Percentiles rank a stretch among this genome's conserved stretches.
Conservation (phyloP, 345 rosid species). For the Pistacia vera region DNA sequence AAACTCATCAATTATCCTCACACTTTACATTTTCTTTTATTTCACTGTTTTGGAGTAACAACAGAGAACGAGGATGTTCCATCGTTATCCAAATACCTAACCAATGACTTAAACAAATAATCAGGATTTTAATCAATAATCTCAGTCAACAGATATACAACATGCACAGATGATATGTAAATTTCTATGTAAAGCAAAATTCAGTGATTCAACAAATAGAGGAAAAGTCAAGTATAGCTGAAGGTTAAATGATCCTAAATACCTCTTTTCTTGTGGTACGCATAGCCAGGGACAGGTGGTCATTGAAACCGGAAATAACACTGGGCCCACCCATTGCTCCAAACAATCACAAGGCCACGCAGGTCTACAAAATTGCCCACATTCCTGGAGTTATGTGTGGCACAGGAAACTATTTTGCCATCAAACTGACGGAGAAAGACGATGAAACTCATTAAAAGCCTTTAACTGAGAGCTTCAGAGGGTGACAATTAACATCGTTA, state of each 20-base stretch:
- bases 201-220: neutral
- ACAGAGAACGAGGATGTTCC: slow-evolving; percentile 65
- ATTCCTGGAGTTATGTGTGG: slow-evolving; percentile 78
- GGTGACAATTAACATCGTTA: slow-evolving; percentile 31
- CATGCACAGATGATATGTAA: too few species aligned
- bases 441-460: slow-evolving; percentile 30
- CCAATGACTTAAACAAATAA: too few species aligned
- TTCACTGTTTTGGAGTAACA: neutral
- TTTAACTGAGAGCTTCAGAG: slow-evolving; percentile 57
- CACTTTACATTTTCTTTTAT: neutral
- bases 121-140: too few species aligned
- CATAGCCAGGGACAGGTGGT: slow-evolving; percentile 74
- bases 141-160: too few species aligned
- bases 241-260: neutral
- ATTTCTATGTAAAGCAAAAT: neutral
- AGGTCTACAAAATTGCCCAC: slow-evolving; percentile 86
- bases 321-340: slow-evolving; percentile 85
- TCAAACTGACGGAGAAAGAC: slow-evolving; percentile 66
- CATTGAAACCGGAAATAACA: slow-evolving; percentile 91
- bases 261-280: neutral
- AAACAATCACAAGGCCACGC: slow-evolving; percentile 76
- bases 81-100: slow-evolving; percentile 28
- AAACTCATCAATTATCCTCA: neutral
- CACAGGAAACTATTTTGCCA: slow-evolving; percentile 73
- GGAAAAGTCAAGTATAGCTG: neutral